Conservation (phyloP, 495 filamentous ascomycete species). For the Hypoxylon subgilvum region DNA sequence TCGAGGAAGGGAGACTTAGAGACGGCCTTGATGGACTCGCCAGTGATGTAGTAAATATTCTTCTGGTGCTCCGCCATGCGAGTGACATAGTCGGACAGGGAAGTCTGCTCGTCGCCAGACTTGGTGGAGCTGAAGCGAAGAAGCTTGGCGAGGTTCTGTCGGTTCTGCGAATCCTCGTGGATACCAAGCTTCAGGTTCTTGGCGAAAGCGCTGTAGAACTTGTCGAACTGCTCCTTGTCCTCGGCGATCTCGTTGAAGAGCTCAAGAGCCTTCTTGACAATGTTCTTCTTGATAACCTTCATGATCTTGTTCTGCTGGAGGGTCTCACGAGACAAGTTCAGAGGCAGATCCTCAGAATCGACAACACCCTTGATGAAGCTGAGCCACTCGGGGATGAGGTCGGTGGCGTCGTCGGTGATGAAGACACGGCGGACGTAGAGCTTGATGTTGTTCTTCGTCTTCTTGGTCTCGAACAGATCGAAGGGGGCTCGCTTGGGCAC, state of each 20-base stretch:
- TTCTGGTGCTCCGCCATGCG: constrained; percentile 99
- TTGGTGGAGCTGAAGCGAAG: constrained; percentile 99
- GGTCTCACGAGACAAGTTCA: constrained; percentile 99
- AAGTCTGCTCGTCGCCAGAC: constrained; percentile 94
- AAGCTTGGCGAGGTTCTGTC: constrained; percentile 90
- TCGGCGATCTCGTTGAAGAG: constrained; percentile 98
- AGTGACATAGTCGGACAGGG: constrained; percentile 93
- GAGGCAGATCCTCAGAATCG: constrained; percentile 97
- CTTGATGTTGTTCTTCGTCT: constrained; percentile 99
- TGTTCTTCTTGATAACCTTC: constrained; percentile 99
- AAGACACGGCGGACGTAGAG: constrained; percentile 99
- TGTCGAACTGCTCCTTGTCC: constrained; percentile 99
- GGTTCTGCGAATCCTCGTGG: constrained; percentile 99
- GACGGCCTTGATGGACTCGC: constrained; percentile 98
- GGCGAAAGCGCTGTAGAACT: constrained; percentile 99
- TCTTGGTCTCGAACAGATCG: constrained; percentile 99
- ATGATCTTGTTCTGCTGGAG: constrained; percentile 99
- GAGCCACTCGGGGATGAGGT: constrained; percentile 99
- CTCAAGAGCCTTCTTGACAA: constrained; percentile 99
- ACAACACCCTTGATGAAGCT: constrained; percentile 99
- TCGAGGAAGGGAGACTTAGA: constrained; percentile 98
- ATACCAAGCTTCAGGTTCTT: constrained; percentile 99
- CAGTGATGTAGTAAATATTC: constrained; percentile 99
- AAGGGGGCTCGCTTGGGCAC: constrained; percentile 99
- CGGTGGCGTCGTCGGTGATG: constrained; percentile 99